Conservation (phyloP, 345 rosid genomes). For the Corymbia maculata region DNA sequence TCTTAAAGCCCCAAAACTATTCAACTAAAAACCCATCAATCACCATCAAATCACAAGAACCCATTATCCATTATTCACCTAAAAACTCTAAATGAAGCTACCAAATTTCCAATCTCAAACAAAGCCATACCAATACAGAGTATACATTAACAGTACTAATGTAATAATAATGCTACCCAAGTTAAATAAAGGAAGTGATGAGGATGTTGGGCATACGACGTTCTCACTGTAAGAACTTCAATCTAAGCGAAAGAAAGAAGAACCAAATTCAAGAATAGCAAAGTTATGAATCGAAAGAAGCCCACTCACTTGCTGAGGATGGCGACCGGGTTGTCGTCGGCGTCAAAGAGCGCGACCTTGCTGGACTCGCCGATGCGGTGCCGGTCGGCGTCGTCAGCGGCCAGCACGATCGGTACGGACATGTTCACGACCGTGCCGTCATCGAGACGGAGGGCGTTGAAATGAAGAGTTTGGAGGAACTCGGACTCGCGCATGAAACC, state of each 20-base stretch:
- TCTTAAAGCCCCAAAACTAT: not conserved
- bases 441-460: slow-evolving; percentile 82
- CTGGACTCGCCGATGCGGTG: slow-evolving; percentile 52
- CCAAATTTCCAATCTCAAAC: not conserved
- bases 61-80: not conserved
- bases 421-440: slow-evolving; percentile 92
- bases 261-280: not conserved
- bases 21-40: not conserved
- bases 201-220: not conserved
- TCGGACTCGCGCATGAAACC: slow-evolving; percentile 99
- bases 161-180: not conserved
- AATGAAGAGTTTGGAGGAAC: slow-evolving; percentile 99
- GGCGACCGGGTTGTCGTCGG: slow-evolving; percentile 52
- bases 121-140: not conserved
- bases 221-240: not conserved
- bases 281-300: not conserved
- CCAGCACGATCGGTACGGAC: slow-evolving; percentile 95
- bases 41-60: not conserved
- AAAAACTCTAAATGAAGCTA: not conserved
- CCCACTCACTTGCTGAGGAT: slow-evolving; percentile 70
- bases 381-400: slow-evolving; percentile 70
- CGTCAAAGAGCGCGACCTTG: slow-evolving; percentile 70
- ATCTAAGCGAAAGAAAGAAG: not conserved
- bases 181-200: not conserved
- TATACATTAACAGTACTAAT: not conserved